A percentile compares a stretch with the other conserved stretches of the same genome.
phyloP scores from a whole-genome alignment of 495 filamentous ascomycete species.

The Hamigera avellanea region DNA sequence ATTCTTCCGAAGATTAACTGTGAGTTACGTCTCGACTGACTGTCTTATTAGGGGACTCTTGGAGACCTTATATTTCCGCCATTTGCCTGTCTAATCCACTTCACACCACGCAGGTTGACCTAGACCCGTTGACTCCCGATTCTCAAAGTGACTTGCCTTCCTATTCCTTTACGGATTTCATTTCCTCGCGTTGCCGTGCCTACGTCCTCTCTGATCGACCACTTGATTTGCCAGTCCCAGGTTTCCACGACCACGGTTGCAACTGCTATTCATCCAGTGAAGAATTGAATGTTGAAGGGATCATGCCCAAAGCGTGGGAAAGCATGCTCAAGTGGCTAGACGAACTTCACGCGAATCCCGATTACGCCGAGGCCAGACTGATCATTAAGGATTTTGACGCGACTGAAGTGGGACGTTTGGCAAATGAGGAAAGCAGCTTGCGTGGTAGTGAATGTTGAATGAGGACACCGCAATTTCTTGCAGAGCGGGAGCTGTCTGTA shows the following conservation, averaged over 20 bases:
- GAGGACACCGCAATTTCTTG: too few species aligned
- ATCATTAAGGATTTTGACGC: constrained; percentile 4
- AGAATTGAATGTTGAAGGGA: constrained; percentile 23
- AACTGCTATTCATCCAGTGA: constrained; percentile 40
- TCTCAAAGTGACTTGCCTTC: constrained; percentile 3
- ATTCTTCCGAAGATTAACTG: not conserved
- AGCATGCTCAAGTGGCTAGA: constrained; percentile 33
- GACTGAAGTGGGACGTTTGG: not conserved
- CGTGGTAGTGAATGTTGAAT: constrained; percentile 11
- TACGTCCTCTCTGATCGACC: constrained; percentile 43
- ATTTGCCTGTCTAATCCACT: constrained; percentile 26
- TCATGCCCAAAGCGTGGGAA: constrained; percentile 25
- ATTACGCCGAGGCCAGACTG: constrained; percentile 15
- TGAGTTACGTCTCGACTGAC: not conserved
- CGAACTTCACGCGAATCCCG: constrained; percentile 17
- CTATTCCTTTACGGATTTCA: constrained; percentile 20
- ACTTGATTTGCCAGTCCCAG: constrained; percentile 35
- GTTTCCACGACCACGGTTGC: constrained; percentile 24
- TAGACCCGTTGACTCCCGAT: constrained; percentile 1
- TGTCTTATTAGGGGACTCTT: constrained; percentile 17
- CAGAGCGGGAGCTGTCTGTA: too few species aligned
- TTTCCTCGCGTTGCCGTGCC: constrained; percentile 43
- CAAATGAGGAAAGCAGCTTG: not conserved
- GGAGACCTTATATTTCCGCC: constrained; percentile 20
- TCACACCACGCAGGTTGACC: constrained; percentile 8